A percentile compares a stretch with the other conserved stretches of the same genome.
Evolutionary conservation across 2,329 filamentous ascomycete genomes (phyloP).

Genomic region (Eutypa lata): DNA sequence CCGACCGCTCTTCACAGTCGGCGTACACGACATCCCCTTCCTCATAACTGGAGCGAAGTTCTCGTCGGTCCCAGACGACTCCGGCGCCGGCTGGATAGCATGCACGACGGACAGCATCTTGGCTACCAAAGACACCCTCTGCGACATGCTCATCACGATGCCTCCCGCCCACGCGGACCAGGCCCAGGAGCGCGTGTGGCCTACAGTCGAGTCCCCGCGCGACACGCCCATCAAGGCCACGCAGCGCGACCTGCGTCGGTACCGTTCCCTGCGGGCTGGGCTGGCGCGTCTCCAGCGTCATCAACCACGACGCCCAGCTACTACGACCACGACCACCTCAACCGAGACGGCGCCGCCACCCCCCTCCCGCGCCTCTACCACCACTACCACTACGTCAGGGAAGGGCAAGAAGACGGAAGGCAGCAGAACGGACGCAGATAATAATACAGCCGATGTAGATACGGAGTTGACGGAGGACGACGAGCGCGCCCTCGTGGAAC

Average conservation of each 20-base stretch:
- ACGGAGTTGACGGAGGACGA: slow-evolving; percentile 40
- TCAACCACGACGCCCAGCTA: slow-evolving; percentile 9
- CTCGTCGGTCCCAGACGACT: slow-evolving; percentile 36
- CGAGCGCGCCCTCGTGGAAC: slow-evolving; percentile 58
- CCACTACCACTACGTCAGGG: slow-evolving; percentile 19
- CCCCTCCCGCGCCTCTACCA: slow-evolving; percentile 13
- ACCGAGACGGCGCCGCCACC: slow-evolving; percentile 6
- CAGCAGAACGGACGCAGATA: too few relatives aligned
- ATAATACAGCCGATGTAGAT: neutral
- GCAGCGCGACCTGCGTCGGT: slow-evolving; percentile 84
- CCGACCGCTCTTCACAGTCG: slow-evolving; percentile 85
- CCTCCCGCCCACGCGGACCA: slow-evolving; percentile 60
- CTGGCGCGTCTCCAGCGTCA: slow-evolving; percentile 45
- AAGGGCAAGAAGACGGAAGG: slow-evolving; percentile 30
- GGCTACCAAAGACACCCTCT: slow-evolving; percentile 78
- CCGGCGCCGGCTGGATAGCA: slow-evolving; percentile 76
- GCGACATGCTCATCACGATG: slow-evolving; percentile 85
- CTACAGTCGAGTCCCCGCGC: slow-evolving; percentile 65
- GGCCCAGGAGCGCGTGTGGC: slow-evolving; percentile 66
- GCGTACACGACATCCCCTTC: slow-evolving; percentile 86
- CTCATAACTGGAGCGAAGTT: slow-evolving; percentile 61
- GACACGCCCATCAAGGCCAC: slow-evolving; percentile 74
- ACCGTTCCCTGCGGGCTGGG: slow-evolving; percentile 63
- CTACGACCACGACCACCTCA: slow-evolving; percentile 18
- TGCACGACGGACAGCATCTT: slow-evolving; percentile 96